These are phyloP conservation scores for Colletotrichum limetticola DNA, from an alignment of 2,329 filamentous ascomycete genomes.

Conservation along the genomic window DNA sequence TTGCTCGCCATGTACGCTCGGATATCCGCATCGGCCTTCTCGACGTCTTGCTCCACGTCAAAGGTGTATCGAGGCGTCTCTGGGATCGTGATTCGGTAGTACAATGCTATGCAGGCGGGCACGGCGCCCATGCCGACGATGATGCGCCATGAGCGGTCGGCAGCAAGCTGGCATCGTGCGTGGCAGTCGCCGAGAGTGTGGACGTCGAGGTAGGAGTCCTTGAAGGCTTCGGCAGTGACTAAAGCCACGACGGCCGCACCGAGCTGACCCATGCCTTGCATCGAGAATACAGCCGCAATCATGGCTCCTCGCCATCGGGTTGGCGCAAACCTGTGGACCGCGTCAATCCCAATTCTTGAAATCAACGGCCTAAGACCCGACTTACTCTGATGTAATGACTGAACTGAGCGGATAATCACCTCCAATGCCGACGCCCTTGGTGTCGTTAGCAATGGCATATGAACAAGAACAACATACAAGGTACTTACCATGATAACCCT, in stretches of 20 bases:
- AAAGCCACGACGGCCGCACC: constrained; percentile 76
- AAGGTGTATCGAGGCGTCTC: constrained; percentile 88
- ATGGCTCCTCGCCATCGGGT: constrained; percentile 85
- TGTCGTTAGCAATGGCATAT: not conserved
- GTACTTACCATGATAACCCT: constrained; percentile 72
- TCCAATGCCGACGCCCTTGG: constrained; percentile 76
- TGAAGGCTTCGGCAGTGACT: constrained; percentile 74
- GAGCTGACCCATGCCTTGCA: constrained; percentile 87
- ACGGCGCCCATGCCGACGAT: constrained; percentile 84
- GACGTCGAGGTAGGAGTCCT: constrained; percentile 53
- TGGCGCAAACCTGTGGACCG: constrained; percentile 72
- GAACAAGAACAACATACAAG: not conserved
- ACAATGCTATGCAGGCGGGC: constrained; percentile 82
- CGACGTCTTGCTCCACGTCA: constrained; percentile 79
- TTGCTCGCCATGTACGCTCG: constrained; percentile 66
- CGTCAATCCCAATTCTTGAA: constrained; percentile 34
- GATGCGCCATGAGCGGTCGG: constrained; percentile 85
- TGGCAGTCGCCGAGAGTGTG: constrained; percentile 62
- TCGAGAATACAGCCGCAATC: constrained; percentile 86
- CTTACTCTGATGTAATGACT: constrained; percentile 81
- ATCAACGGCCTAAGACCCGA: constrained; percentile 4
- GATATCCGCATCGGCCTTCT: constrained; percentile 80
- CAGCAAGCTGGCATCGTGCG: constrained; percentile 72
- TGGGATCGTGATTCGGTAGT: constrained; percentile 86
- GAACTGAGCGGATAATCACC: constrained; percentile 85